Conservation (phyloP, 2,329 filamentous ascomycete genomes). For the Cadophora malorum region DNA sequence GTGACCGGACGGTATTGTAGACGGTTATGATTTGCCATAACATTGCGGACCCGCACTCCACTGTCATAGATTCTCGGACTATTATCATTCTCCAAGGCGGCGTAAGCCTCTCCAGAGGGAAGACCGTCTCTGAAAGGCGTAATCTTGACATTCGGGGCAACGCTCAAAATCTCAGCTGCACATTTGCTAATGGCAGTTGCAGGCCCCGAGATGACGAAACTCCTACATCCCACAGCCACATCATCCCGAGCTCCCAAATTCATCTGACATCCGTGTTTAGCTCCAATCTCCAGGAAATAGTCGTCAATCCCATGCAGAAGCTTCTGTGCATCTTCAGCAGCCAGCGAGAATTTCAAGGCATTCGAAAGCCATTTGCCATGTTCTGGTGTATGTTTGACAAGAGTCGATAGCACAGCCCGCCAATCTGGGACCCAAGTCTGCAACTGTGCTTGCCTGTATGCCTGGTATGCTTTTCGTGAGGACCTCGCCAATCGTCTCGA, state of each 20-base stretch:
- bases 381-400: constrained; percentile 32
- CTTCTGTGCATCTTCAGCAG: constrained; percentile 13
- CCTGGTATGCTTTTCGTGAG: constrained; percentile 24
- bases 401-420: constrained; percentile 32
- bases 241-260: constrained; percentile 22
- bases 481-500: not conserved
- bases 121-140: constrained; percentile 9
- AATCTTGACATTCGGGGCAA: constrained; percentile 28
- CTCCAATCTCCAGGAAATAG: constrained; percentile 35
- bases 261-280: constrained; percentile 34
- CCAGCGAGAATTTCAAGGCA: constrained; percentile 32
- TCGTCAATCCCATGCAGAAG: constrained; percentile 36
- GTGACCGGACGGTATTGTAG: not conserved
- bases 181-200: constrained; percentile 32
- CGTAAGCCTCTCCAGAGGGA: not conserved
- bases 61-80: not conserved
- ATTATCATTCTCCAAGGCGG: not conserved
- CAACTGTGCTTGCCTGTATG: constrained; percentile 16
- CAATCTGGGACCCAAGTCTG: constrained; percentile 34
- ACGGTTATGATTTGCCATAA: not conserved
- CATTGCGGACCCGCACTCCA: not conserved
- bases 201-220: constrained; percentile 38
- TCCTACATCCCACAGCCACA: not conserved
- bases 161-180: constrained; percentile 31
- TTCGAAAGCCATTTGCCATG: constrained; percentile 35